Evolutionary conservation across 305 asterid species (phyloP).

Genomic region (Fraxinus sp.): DNA sequence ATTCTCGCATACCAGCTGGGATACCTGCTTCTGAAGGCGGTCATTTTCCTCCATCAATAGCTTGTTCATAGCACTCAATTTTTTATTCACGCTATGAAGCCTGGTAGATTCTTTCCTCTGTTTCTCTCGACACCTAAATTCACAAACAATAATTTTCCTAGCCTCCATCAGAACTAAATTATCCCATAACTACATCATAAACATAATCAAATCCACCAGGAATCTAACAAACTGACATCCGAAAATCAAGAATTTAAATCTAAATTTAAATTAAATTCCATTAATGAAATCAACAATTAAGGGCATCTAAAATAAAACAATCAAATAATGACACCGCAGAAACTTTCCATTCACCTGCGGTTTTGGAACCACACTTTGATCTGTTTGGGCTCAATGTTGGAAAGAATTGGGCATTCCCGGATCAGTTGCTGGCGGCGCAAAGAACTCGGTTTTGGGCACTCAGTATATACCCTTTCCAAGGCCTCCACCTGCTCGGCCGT

Average conservation of each 20-base stretch:
- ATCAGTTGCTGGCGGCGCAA: slow-evolving; percentile 86
- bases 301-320: neutral
- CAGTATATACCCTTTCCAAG: slow-evolving; percentile 86
- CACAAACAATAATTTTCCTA: slow-evolving; percentile 9
- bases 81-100: slow-evolving; percentile 84
- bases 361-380: slow-evolving; percentile 97
- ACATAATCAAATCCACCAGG: slow-evolving; percentile 14
- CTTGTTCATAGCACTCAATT: slow-evolving; percentile 85
- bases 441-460: slow-evolving; percentile 92
- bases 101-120: slow-evolving; percentile 67
- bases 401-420: slow-evolving; percentile 81
- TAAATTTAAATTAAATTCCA: neutral
- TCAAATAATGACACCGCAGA: neutral
- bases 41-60: slow-evolving; percentile 96
- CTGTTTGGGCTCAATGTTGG: slow-evolving; percentile 89
- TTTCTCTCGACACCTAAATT: slow-evolving; percentile 87
- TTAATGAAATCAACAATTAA: neutral
- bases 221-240: slow-evolving; percentile 9
- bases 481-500: slow-evolving; percentile 97
- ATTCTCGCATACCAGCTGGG: slow-evolving; percentile 88
- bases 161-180: slow-evolving; percentile 1
- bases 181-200: slow-evolving; percentile 5
- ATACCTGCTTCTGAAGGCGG: slow-evolving; percentile 92
- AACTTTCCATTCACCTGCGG: slow-evolving; percentile 53
- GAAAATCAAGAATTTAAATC: neutral